Conservation (phyloP, 164 flowering plant genomes). For the Taxillus chinensis region DNA sequence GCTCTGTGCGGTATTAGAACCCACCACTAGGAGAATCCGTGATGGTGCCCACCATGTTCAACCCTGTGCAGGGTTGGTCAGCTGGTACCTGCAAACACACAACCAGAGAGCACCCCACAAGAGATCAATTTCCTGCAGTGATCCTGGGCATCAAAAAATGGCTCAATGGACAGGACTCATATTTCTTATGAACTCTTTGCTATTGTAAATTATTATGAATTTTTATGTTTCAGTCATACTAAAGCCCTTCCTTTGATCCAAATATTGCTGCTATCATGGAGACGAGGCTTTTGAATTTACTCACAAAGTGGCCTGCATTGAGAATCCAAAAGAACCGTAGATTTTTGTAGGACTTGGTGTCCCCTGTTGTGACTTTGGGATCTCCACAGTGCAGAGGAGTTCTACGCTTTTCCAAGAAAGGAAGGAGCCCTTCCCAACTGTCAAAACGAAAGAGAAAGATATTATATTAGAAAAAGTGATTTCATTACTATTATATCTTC, state of each 20-base stretch:
- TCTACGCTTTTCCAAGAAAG: conserved; percentile 28
- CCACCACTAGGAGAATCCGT: conserved; percentile 37
- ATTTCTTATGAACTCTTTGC: no score
- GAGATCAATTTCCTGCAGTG: neutral
- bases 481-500: no score
- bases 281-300: conserved; percentile 13
- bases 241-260: neutral
- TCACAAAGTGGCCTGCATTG: conserved; percentile 79
- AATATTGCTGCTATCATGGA: neutral
- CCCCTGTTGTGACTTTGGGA: conserved; percentile 33
- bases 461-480: no score
- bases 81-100: conserved; percentile 51
- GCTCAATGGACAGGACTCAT: no score
- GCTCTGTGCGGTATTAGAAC: no score
- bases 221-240: no score
- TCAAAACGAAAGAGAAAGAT: neutral
- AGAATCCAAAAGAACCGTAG: conserved; percentile 74
- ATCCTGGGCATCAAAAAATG: neutral
- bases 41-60: conserved; percentile 50
- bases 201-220: no score
- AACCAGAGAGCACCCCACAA: neutral
- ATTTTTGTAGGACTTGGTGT: conserved; percentile 56
- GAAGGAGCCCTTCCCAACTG: conserved; percentile 58
- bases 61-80: conserved; percentile 66
- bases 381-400: conserved; percentile 39